Evolutionary conservation across 2,329 filamentous ascomycete genomes (phyloP).

Genomic region (Westerdykella sp.): DNA sequence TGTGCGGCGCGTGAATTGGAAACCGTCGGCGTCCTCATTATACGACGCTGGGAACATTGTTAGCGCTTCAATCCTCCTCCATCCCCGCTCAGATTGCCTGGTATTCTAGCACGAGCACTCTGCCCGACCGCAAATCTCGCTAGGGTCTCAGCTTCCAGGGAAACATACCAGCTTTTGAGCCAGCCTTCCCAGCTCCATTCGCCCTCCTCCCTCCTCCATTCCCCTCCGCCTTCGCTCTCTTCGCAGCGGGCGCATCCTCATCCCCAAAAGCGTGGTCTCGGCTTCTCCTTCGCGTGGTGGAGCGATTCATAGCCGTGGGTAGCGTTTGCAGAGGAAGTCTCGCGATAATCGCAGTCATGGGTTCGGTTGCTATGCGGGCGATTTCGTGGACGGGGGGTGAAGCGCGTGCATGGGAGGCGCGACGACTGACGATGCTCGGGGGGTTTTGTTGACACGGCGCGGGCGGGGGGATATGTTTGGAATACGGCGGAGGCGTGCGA

Average conservation of each 20-base stretch:
- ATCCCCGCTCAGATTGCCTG: conserved; percentile 1
- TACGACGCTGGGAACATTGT: conserved; percentile 36
- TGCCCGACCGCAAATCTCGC: background rate
- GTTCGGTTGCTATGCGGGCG: conserved; percentile 24
- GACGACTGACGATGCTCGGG: conserved; percentile 8
- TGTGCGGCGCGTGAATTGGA: conserved; percentile 42
- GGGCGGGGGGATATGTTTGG: conserved; percentile 7
- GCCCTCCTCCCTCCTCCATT: conserved; percentile 34
- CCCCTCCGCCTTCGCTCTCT: conserved; percentile 38
- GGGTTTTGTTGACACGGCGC: conserved; percentile 5
- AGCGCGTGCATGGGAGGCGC: conserved; percentile 33
- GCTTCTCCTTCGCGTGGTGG: conserved; percentile 42
- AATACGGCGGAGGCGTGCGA: conserved; percentile 4
- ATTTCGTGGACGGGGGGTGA: conserved; percentile 19
- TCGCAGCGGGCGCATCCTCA: conserved; percentile 40
- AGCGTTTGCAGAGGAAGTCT: conserved; percentile 42
- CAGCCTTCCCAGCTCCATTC: conserved; percentile 33
- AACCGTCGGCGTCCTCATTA: conserved; percentile 45
- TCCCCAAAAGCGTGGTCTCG: conserved; percentile 41
- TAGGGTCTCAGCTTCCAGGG: background rate
- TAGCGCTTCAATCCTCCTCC: conserved; percentile 6
- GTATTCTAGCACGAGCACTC: background rate
- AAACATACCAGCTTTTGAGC: conserved; percentile 26
- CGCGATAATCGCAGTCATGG: conserved; percentile 33
- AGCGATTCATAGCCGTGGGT: conserved; percentile 43